These are phyloP conservation scores for Peniophora sp. DNA, from an alignment of 1,284 basidiomycete genomes.

Conservation along the genomic window DNA sequence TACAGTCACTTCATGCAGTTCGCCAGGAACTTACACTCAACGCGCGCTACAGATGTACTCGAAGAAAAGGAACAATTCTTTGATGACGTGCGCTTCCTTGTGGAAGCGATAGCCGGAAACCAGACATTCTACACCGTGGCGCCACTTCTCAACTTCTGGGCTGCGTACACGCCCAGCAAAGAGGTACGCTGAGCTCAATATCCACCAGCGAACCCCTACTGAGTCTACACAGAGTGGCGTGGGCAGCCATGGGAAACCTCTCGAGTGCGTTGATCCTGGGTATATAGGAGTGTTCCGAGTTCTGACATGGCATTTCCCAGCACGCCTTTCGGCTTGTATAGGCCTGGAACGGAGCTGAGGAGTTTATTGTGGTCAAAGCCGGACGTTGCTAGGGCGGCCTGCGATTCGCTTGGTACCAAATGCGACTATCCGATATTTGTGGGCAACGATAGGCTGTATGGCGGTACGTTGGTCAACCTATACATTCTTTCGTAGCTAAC, in stretches of 20 bases:
- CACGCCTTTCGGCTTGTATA: slow-evolving; percentile 72
- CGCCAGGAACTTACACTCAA: neutral
- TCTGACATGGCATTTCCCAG: slow-evolving; percentile 23
- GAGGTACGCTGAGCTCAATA: slow-evolving; percentile 38
- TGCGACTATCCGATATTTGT: slow-evolving; percentile 73
- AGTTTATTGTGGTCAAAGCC: slow-evolving; percentile 69
- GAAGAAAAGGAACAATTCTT: slow-evolving; percentile 63
- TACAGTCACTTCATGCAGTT: slow-evolving; percentile 7
- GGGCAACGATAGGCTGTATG: slow-evolving; percentile 80
- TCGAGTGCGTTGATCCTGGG: slow-evolving; percentile 38
- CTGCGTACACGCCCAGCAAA: slow-evolving; percentile 66
- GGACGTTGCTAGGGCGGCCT: slow-evolving; percentile 62
- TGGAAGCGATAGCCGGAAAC: slow-evolving; percentile 61
- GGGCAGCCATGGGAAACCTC: slow-evolving; percentile 60
- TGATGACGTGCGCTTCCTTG: slow-evolving; percentile 58
- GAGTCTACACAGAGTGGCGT: slow-evolving; percentile 57
- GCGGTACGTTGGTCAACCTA: slow-evolving; percentile 46
- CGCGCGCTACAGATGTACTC: slow-evolving; percentile 52
- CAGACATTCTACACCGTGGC: slow-evolving; percentile 74
- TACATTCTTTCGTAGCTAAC: neutral
- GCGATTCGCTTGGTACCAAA: slow-evolving; percentile 50
- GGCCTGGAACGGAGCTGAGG: slow-evolving; percentile 72
- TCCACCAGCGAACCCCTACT: neutral
- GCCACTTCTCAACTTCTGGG: slow-evolving; percentile 79
- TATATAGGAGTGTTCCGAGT: too few species aligned